Base-by-base conservation (phyloP, 768 basidiomycete species). In the Trametes cinnabarina region DNA sequence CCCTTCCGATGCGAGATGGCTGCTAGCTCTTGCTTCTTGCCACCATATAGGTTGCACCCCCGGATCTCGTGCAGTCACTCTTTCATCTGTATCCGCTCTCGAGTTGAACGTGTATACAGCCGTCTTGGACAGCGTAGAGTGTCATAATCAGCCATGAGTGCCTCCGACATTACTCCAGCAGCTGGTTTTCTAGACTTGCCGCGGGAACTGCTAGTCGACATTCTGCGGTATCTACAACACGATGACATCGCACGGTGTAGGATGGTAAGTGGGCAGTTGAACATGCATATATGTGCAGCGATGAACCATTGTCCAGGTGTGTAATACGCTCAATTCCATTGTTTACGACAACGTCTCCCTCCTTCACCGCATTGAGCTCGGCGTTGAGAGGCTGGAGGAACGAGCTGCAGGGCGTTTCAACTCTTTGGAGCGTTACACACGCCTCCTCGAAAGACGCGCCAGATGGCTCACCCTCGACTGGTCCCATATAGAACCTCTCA, bases 401-500 rank as follows among this genome's bases (percentile, higher is more conserved):
- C 65, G 65, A 0, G 14, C 42, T 25, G 30, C 60, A 3, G 47
- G 35, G 0, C 32, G 44, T 1, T 19, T 70, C 35, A 56, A 64
- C 22, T 60, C 69, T 25, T 61, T 65, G 2, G 72, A 75, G 0
- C 73, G 74, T 0, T 67, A 79, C 11, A 55, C 56, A 0, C 69
- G 66, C 0, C 69, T 80, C 0, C 70, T 69, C 6, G 61, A 65
- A 15, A 67, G 78, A 0, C 72, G 78, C 2, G 41, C 46, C 0
- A 64, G 74, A 1, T 80, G 80, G 79, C 35, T 62, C 1, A 66
- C 63, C 10, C 62, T 76, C 14, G 61, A 58, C 20, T 74, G 75
- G 71, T 58, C 59, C 4, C 61, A 62, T 1, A 25, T 48, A 9
- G 17, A 47, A 11, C 9, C 57, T 1, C 46, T 58, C 4, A 58